Evolutionary conservation across 1,284 basidiomycete species (phyloP), one percentile per base, ranked within the genome.

Genomic region (Cerioporus squamosus): DNA sequence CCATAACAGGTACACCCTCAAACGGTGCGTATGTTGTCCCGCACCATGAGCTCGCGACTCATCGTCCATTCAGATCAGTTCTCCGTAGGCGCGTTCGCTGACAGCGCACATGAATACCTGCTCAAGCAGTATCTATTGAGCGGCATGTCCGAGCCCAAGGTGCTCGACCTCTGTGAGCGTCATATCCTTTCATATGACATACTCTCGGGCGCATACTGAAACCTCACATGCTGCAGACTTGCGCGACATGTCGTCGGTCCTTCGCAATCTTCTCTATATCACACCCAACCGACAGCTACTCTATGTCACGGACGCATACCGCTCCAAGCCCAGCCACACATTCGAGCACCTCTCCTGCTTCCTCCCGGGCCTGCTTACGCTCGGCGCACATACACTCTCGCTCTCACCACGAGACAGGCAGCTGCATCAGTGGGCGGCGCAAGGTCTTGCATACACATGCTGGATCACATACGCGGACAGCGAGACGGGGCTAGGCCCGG

Each of bases 271-370:
- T 26, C 75, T 91, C 20, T 91, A 83, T 70, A 60, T 92, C 53
- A 83, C 88, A 1, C 84, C 87, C 2, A 81, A 76, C 4, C 84
- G 90, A 6, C 71, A 83, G 40, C 77, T 93, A 9, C 79, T 91
- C 39, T 91, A 90, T 65, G 71, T 70, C 23, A 73, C 72, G 3
- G 68, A 68, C 53, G 53, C 51, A 17, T 61, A 68, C 50, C 62
- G 63, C 38, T 70, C 65, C 26, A 64, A 65, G 17, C 79, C 82
- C 12, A 77, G 79, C 15, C 84, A 88, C 65, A 72, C 68, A 18
- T 85, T 91, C 55, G 90, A 93, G 64, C 90, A 93, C 66, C 77
- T 93, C 51, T 86, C 90, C 10, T 92, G 91, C 73, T 93, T 93
- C 77, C 78, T 91, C 48, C 88, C 89, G 0, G 91, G 89, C 17